A percentile compares a stretch with the other conserved stretches of the same genome.
phyloP scores from a whole-genome alignment of 129 eudicot species.

The Arctium minus region DNA sequence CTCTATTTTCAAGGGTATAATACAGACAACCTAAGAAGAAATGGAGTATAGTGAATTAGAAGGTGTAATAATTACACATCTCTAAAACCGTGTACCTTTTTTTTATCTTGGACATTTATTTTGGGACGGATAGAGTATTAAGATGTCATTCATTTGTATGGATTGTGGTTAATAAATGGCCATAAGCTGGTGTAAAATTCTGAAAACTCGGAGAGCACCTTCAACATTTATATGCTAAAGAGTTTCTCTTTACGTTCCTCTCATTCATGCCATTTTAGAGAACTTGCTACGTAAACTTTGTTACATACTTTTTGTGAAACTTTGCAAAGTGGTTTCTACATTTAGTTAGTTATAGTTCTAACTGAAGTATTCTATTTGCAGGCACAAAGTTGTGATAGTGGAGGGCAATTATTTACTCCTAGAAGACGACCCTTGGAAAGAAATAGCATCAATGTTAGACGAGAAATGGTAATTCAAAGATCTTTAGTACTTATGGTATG shows the following conservation, averaged over 20 bases:
- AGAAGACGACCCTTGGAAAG: slow-evolving; percentile 82
- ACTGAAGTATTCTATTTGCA: slow-evolving; percentile 28
- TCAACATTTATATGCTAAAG: background rate
- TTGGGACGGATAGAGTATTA: too few species aligned
- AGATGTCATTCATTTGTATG: background rate
- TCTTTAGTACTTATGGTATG: background rate
- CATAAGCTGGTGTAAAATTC: background rate
- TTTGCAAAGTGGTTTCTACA: background rate
- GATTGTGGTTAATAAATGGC: background rate
- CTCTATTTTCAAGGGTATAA: background rate
- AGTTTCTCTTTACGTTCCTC: background rate
- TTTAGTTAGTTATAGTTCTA: background rate
- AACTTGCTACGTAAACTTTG: background rate
- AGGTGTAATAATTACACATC: background rate
- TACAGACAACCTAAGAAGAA: background rate
- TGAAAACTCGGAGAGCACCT: background rate
- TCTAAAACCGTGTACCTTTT: background rate
- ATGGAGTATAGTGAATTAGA: background rate
- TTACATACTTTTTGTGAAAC: background rate
- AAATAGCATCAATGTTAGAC: slow-evolving; percentile 64
- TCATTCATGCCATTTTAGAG: background rate
- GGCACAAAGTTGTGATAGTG: slow-evolving; percentile 94
- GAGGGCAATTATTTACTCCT: slow-evolving; percentile 92
- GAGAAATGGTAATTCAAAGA: slow-evolving; percentile 74
- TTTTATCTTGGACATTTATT: too few species aligned